Percentiles rank a stretch among this genome's conserved stretches.
Evolutionary conservation across 257 asterid genomes (phyloP).

Genomic region (Penstemon newberryi): DNA sequence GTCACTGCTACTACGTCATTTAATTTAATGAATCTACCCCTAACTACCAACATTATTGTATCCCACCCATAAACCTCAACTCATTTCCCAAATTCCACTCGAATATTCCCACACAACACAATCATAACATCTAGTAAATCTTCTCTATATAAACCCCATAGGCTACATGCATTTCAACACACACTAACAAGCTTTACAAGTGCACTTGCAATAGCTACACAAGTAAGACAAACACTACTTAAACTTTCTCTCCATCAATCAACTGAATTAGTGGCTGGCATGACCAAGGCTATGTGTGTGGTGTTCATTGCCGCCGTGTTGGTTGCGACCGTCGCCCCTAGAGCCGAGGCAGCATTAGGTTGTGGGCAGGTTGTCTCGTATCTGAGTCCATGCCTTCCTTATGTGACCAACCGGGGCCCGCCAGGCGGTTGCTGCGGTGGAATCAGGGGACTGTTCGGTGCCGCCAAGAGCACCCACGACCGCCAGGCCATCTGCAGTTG

Average conservation of each 20-base stretch:
- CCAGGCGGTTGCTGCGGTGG: constrained; percentile 48
- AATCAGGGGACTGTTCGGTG: constrained; percentile 24
- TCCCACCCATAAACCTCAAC: too few species aligned
- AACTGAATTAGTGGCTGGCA: constrained; percentile 19
- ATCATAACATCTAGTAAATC: too few species aligned
- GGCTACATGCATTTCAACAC: neutral
- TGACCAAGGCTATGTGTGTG: constrained; percentile 24
- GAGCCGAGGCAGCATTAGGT: constrained; percentile 31
- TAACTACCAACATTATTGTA: too few species aligned
- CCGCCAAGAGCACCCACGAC: constrained; percentile 40
- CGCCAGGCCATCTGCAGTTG: constrained; percentile 43
- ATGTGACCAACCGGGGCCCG: constrained; percentile 34
- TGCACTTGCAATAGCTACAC: too few species aligned
- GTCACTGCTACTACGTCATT: too few species aligned
- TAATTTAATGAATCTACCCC: too few species aligned
- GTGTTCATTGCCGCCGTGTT: constrained; percentile 27
- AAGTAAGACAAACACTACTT: too few species aligned
- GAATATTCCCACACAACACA: too few species aligned
- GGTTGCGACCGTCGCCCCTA: constrained; percentile 28
- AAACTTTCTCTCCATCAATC: too few species aligned
- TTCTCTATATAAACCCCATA: constrained; percentile 13
- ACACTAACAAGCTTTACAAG: neutral
- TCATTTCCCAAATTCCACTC: too few species aligned
- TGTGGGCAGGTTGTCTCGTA: constrained; percentile 35
- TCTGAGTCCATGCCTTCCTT: constrained; percentile 39